Percentiles rank a stretch among this genome's conserved stretches.
phyloP scores from a whole-genome alignment of 75 land plant species.

The Larix kaempferi region DNA sequence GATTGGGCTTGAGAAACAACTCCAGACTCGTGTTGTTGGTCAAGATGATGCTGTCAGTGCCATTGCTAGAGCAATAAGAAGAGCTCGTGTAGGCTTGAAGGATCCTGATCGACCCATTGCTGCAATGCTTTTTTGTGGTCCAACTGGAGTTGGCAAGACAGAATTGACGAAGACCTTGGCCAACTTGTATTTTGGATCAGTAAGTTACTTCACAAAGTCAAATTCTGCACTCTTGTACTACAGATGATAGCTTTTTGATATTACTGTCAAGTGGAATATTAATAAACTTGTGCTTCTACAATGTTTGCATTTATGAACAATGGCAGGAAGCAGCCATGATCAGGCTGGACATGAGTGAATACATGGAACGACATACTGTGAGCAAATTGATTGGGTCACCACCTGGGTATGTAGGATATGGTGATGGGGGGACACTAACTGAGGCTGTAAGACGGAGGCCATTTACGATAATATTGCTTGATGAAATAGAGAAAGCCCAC shows the following conservation, averaged over 20 bases:
- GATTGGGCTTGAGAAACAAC: constrained; percentile 66
- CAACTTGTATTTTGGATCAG: constrained; percentile 84
- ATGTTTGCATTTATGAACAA: constrained; percentile 5
- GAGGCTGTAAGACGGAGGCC: constrained; percentile 90
- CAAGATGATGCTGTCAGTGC: constrained; percentile 93
- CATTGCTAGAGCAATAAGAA: constrained; percentile 77
- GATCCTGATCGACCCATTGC: constrained; percentile 95
- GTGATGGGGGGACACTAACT: constrained; percentile 87
- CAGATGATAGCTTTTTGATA: background rate
- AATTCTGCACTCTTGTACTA: too few species aligned
- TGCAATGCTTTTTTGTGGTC: constrained; percentile 95
- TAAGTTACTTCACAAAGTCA: constrained; percentile 20
- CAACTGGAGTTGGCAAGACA: constrained; percentile 99
- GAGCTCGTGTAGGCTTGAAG: constrained; percentile 88
- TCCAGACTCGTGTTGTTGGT: constrained; percentile 79
- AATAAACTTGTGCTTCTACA: background rate
- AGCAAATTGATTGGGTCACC: constrained; percentile 96
- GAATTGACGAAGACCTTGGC: constrained; percentile 95
- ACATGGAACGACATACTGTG: constrained; percentile 95
- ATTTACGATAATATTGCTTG: constrained; percentile 84
- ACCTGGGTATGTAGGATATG: constrained; percentile 96
- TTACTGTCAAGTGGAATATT: background rate
- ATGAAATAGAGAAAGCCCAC: constrained; percentile 98
- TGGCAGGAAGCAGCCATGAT: constrained; percentile 90
- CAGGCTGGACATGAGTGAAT: constrained; percentile 97